These are phyloP conservation scores for Aspergillus ostianus DNA, from an alignment of 495 filamentous ascomycete genomes.

Conservation along the genomic window DNA sequence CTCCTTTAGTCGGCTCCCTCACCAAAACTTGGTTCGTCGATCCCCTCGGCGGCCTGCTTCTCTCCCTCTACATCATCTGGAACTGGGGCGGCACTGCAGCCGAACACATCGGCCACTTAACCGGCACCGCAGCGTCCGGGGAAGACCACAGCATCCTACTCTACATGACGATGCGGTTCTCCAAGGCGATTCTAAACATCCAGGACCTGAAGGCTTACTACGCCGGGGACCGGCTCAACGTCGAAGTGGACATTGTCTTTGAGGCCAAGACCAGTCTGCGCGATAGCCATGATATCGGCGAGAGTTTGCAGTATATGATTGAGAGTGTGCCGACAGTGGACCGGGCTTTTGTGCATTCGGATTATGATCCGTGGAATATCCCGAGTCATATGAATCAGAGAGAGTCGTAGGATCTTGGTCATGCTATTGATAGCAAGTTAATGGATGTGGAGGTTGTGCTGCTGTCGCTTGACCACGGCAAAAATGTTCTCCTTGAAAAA, in stretches of 20 bases:
- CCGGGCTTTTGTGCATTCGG: conserved; percentile 72
- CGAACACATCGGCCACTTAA: conserved; percentile 80
- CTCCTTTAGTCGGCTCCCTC: conserved; percentile 64
- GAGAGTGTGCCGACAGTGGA: conserved; percentile 80
- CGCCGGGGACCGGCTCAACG: conserved; percentile 83
- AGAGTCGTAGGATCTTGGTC: conserved; percentile 7
- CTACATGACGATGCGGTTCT: conserved; percentile 93
- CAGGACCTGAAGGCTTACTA: conserved; percentile 89
- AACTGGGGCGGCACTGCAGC: conserved; percentile 77
- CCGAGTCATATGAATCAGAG: conserved; percentile 80
- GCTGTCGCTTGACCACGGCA: background rate
- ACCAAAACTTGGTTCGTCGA: conserved; percentile 83
- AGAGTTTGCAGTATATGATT: conserved; percentile 85
- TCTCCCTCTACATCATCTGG: conserved; percentile 79
- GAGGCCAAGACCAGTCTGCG: conserved; percentile 74
- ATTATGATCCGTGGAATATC: conserved; percentile 78
- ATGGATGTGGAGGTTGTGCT: background rate
- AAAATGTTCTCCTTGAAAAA: background rate
- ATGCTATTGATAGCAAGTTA: no score
- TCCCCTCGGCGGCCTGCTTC: conserved; percentile 75
- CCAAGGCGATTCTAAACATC: conserved; percentile 82
- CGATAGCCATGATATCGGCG: conserved; percentile 86
- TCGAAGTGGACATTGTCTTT: conserved; percentile 80
- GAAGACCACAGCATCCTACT: conserved; percentile 82
- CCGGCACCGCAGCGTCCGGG: conserved; percentile 74